Evolutionary conservation across 805 yeast species (phyloP), one percentile per base, ranked within the genome.

Genomic region (Schwanniomyces pseudopolymorphus): DNA sequence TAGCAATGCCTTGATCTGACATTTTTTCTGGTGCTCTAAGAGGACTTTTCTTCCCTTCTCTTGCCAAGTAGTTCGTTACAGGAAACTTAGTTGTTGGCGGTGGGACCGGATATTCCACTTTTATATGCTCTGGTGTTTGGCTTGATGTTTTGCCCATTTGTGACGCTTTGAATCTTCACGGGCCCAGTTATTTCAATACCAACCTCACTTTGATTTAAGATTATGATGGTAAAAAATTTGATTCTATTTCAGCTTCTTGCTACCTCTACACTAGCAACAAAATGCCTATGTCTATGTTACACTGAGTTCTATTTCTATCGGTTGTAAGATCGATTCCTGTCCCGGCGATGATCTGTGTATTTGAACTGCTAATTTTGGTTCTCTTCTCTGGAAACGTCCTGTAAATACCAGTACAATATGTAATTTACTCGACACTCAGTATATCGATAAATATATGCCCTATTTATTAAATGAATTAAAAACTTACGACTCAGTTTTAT

Each of bases 11-110:
- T 10, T 10, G 25, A 6, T 19, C 25, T 31, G 35, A 7, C 20
- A 31, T 31, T 31, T 31, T 31, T 5, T 31, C 35, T 2, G 17
- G 19, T 31, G 35, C 9, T 31, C 20, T 26, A 13, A 26, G 35
- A 11, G 39, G 39, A 11, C 25, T 20, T 4, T 24, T 38, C 9
- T 31, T 22, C 7, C 40, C 28, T 14, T 22, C 40, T 21, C 20
- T 44, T 17, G 43, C 42, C 26, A 20, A 31, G 33, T 27, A 44
- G 46, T 44, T 44, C 35, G 28, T 44, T 19, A 42, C 26, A 5
- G 45, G 48, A 39, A 44, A 33, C 20, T 20, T 42, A 4, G 24
- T 39, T 2, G 25, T 20, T 17, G 45, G 48, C 6, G 42, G 41
- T 11, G 31, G 38, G 4, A 40, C 27, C 17, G 42, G 48, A 26